Base-by-base conservation (phyloP, 192 early-diverging fungal genomes). In the Spizellomyces punctatus region DNA sequence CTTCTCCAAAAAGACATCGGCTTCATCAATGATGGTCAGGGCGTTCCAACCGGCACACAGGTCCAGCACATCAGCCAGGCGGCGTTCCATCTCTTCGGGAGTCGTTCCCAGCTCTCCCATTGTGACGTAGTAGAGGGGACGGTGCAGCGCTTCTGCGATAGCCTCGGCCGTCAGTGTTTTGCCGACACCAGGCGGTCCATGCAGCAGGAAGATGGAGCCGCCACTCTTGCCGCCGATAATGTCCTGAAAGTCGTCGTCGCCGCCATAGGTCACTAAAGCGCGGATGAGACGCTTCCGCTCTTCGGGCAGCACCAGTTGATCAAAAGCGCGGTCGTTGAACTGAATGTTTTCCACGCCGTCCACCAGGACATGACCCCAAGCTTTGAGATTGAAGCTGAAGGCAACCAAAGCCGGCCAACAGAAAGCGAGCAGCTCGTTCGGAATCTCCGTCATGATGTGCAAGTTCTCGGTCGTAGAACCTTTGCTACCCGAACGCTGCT, bases 81-180 rank as follows among this genome's bases (percentile, higher is more conserved):
- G 52, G 16, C 46, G 21, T 76, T 88, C 87, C 76, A 88, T 77
- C 5, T 78, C 80, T 58, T 88, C 80, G 6, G 82, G 83, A 10
- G 76, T 81, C 27, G 71, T 78, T 0, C 87, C 87, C n/a, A 88
- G 79, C 76, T 88, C 87, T 16, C 85, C 86, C 80, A 88, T 84
- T 41, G 79, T 88, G 6, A 88, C 82, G 56, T 82, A 88, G 63
- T 85, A 88, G 10, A 88, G 72, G 5, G 86, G 86, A 46, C 69
- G 71, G 46, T 86, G 83, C n/a, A 88, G 61, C 8, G 78, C 67
- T 57, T 88, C 86, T 10, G 84, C 78, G 56, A 88, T 86, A 5
- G 83, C 85, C 67, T 88, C 86, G 27, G 84, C 85, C 12, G 86
- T 88, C 60, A 88, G 68, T 22, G 86, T 88, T 71, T 87, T 88